Conservation (phyloP, 73 alveolate species). For the Breviolum minutum region DNA sequence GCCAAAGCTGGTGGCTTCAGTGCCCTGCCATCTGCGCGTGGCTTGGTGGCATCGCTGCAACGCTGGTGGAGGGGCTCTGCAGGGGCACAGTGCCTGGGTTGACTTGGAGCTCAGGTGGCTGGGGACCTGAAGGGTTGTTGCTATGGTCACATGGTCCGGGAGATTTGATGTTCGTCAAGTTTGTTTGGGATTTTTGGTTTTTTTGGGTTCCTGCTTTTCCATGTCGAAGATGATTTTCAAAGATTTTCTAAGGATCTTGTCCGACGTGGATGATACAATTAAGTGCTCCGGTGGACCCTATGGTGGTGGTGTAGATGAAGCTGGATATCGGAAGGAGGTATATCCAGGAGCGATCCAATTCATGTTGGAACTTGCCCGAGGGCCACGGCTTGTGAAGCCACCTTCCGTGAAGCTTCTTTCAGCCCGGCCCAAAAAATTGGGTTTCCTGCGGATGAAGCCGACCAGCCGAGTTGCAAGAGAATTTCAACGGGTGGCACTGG, state of each 20-base stretch:
- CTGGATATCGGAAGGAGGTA: slow-evolving; percentile 73
- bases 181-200: not conserved
- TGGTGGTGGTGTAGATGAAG: slow-evolving; percentile 87
- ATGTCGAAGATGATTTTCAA: not conserved
- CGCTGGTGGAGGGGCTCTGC: slow-evolving; percentile 5
- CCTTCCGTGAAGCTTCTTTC: slow-evolving; percentile 73
- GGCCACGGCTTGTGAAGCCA: slow-evolving; percentile 15
- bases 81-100: not conserved
- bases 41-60: not conserved
- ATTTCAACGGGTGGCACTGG: slow-evolving; percentile 40
- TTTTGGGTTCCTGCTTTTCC: not conserved
- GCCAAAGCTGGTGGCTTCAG: not conserved
- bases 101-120: too few species aligned
- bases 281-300: slow-evolving; percentile 94
- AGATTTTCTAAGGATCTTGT: slow-evolving; percentile 26
- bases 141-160: too few species aligned
- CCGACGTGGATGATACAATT: slow-evolving; percentile 88
- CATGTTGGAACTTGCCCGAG: slow-evolving; percentile 76
- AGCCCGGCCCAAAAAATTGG: slow-evolving; percentile 61
- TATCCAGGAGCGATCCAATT: slow-evolving; percentile 86
- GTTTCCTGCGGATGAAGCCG: slow-evolving; percentile 77
- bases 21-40: not conserved
- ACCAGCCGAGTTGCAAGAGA: slow-evolving; percentile 64
- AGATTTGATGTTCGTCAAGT: too few species aligned
- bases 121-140: too few species aligned